Evolutionary conservation across 192 early-diverging fungal species (phyloP).

Genomic region (Chytriomyces sp.): DNA sequence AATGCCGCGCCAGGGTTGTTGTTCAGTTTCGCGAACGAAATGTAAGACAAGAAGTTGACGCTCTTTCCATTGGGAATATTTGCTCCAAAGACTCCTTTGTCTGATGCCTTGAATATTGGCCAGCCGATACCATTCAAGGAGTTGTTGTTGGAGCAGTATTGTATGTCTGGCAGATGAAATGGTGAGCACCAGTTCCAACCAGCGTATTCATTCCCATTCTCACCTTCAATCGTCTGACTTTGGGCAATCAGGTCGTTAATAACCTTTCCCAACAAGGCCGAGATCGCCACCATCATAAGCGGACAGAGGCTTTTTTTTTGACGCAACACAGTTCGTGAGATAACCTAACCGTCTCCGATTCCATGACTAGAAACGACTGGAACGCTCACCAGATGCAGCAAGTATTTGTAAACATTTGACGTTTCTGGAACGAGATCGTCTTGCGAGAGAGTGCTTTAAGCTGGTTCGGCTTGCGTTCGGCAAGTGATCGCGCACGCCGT

Average conservation of each 20-base stretch:
- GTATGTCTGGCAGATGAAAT: conserved; percentile 29
- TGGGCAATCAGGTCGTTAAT: conserved; percentile 55
- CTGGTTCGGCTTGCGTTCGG: conserved; percentile 35
- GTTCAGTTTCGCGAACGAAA: background rate
- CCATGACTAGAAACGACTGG: background rate
- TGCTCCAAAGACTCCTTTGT: conserved; percentile 34
- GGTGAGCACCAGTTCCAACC: background rate
- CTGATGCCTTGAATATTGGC: conserved; percentile 36
- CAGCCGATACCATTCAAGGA: conserved; percentile 1
- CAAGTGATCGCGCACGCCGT: too few relatives aligned
- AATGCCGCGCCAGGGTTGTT: conserved; percentile 15
- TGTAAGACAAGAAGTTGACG: conserved; percentile 1
- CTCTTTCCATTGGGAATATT: conserved; percentile 13
- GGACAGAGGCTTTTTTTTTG: conserved; percentile 61
- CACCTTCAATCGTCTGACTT: conserved; percentile 32
- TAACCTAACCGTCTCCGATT: too few relatives aligned
- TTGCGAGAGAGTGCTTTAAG: conserved; percentile 53
- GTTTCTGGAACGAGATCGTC: conserved; percentile 67
- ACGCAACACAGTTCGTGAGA: too few relatives aligned
- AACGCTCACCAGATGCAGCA: conserved; percentile 57
- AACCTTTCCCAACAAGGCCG: conserved; percentile 57
- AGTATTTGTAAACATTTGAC: conserved; percentile 72
- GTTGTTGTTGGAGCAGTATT: conserved; percentile 34
- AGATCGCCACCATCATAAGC: conserved; percentile 66
- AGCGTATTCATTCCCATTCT: too few relatives aligned